Conservation (phyloP, 805 yeast genomes). For the Teunomyces lycoperdinae region DNA sequence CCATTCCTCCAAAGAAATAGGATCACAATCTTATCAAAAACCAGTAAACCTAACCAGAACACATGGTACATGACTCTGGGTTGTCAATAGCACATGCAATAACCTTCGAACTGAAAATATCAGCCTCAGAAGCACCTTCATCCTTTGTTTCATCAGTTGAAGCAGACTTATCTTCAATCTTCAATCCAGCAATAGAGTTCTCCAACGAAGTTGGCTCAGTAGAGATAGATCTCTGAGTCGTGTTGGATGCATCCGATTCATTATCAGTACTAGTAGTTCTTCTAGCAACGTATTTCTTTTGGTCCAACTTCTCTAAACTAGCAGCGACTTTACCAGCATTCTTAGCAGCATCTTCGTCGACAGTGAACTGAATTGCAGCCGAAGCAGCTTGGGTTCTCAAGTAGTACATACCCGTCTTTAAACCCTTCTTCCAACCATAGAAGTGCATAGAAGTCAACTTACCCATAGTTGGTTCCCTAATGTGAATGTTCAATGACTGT, state of each 20-base stretch:
- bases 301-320: conserved; percentile 35
- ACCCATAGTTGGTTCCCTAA: conserved; percentile 91
- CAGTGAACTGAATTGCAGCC: conserved; percentile 87
- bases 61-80: conserved; percentile 98
- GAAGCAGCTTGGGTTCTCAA: conserved; percentile 93
- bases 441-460: conserved; percentile 97
- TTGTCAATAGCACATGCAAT: conserved; percentile 96
- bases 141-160: conserved; percentile 11
- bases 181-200: conserved; percentile 45
- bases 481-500: conserved; percentile 86
- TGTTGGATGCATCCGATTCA: conserved; percentile 12
- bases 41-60: conserved; percentile 75
- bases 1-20: background rate
- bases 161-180: conserved; percentile 23
- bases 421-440: conserved; percentile 97
- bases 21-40: background rate
- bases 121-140: conserved; percentile 47
- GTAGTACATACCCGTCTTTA: conserved; percentile 98
- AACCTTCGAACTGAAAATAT: conserved; percentile 88
- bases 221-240: conserved; percentile 23
- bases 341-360: conserved; percentile 42
- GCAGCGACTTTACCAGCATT: conserved; percentile 40
- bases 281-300: conserved; percentile 34
- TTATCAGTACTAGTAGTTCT: conserved; percentile 10
- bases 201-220: conserved; percentile 45